Evolutionary conservation across 441 rosid genomes (phyloP).

Genomic region (Francoa sonchifolia): DNA sequence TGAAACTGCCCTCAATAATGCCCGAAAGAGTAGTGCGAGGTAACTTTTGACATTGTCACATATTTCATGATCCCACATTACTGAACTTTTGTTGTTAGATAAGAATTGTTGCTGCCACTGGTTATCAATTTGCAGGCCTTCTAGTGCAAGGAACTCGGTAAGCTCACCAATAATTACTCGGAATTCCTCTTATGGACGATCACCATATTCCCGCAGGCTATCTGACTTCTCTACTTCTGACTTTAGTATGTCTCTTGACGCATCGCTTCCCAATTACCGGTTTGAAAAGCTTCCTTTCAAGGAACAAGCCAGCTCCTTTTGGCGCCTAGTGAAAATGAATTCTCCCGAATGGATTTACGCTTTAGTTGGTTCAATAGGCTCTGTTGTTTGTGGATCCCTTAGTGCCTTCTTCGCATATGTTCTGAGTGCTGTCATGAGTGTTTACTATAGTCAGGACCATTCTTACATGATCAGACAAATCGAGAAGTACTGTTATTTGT

Average conservation of each 20-base stretch:
- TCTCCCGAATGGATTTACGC: constrained; percentile 97
- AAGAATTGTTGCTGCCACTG: background rate
- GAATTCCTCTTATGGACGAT: constrained; percentile 92
- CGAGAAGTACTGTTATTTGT: constrained; percentile 70
- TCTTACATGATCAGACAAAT: constrained; percentile 75
- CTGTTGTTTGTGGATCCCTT: constrained; percentile 80
- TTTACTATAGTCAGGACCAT: constrained; percentile 74
- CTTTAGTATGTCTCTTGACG: constrained; percentile 84
- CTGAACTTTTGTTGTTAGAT: background rate
- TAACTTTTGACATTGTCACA: constrained; percentile 12
- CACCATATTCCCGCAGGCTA: constrained; percentile 89
- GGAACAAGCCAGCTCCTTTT: constrained; percentile 87
- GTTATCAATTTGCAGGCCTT: constrained; percentile 53
- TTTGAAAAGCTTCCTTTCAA: constrained; percentile 80
- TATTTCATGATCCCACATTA: constrained; percentile 4
- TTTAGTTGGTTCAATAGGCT: constrained; percentile 79
- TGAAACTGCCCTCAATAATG: constrained; percentile 77
- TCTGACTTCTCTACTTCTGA: constrained; percentile 98
- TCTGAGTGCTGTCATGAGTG: constrained; percentile 79
- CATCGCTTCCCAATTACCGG: constrained; percentile 55
- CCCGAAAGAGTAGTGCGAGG: constrained; percentile 40
- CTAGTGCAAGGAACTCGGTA: constrained; percentile 96
- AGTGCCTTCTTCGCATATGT: constrained; percentile 96
- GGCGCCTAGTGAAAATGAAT: constrained; percentile 95
- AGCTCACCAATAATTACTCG: constrained; percentile 96